Evolutionary conservation across 2,329 filamentous ascomycete species (phyloP), one percentile per base, ranked within the genome.

Genomic region (Claviceps pazoutovae): DNA sequence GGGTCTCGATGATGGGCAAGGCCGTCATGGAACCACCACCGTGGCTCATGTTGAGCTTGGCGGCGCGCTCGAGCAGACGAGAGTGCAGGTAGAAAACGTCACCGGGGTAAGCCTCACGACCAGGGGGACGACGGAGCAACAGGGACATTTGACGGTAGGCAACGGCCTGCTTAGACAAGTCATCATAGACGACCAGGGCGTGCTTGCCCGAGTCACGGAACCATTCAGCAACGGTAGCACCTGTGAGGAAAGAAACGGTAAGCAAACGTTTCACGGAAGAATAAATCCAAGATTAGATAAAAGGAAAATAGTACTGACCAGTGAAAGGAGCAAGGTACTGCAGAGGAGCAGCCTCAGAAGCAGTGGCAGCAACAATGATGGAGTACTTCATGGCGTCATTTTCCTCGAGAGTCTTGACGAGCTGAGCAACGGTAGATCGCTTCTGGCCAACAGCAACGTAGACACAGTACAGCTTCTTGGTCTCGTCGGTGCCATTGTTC

Each of bases 41-140:
- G 69, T 86, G 88, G 76, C 88, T 91, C 72, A 90, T 79, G 82
- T 84, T 95, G 84, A 98, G 88, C 86, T 98, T 98, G 76, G 93
- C 93, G 57, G 93, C 88, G 85, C 93, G 93, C 83, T 98, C 93
- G 62, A 98, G 83, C 57, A 98, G 88, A 85, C 93, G 90, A 64
- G 93, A 96, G 84, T 96, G 91, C 64, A 96, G 87, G 78, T 96
- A 96, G 85, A 96, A 96, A 64, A 97, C 90, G 67, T 97, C 91
- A 80, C 93, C 93, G 66, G 93, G 93, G 80, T 95, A 98, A 58
- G 91, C 91, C 84, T 97, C 93, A 90, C 93, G 90, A 72, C 91
- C 93, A 58, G 91, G 93, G 66, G 93, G 93, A 75, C 93, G 90
- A 78, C 93, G 89, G 66, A 97, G 89, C 62, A 98, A 78, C 59